phyloP scores from a whole-genome alignment of 257 asterid species.

The Sherardia arvensis region DNA sequence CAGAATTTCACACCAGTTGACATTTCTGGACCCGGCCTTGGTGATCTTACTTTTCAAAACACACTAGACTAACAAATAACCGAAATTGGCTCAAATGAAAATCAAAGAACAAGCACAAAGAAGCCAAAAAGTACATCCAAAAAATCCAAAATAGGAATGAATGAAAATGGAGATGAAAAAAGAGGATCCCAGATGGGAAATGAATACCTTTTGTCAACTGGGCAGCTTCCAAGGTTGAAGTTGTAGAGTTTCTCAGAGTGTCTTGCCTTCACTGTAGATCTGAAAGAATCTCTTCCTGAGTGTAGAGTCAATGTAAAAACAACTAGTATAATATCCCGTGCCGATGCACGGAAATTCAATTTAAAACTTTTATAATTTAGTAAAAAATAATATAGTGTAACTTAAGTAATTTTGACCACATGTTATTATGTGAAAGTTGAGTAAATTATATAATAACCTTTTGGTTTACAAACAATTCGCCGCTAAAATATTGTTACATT shows the following conservation, averaged over 20 bases:
- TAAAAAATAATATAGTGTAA: no score
- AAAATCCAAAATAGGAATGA: not conserved
- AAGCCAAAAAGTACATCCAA: not conserved
- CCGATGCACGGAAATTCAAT: no score
- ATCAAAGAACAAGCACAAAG: not conserved
- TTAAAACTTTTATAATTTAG: no score
- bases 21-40: not conserved
- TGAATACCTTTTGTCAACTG: conserved; percentile 1
- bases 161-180: not conserved
- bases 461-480: no score
- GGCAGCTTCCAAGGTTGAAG: conserved; percentile 11
- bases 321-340: no score
- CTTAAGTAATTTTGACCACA: no score
- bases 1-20: not conserved
- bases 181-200: conserved; percentile 1
- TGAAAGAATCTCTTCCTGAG: conserved; percentile 35
- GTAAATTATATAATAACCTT: no score
- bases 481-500: no score
- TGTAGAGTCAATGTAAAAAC: conserved; percentile 34
- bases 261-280: conserved; percentile 32
- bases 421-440: no score
- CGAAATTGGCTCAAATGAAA: not conserved
- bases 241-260: not conserved
- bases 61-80: not conserved
- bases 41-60: not conserved